Base-by-base conservation (phyloP, 352 stramenopile genomes). In the Phytophthora cajani region DNA sequence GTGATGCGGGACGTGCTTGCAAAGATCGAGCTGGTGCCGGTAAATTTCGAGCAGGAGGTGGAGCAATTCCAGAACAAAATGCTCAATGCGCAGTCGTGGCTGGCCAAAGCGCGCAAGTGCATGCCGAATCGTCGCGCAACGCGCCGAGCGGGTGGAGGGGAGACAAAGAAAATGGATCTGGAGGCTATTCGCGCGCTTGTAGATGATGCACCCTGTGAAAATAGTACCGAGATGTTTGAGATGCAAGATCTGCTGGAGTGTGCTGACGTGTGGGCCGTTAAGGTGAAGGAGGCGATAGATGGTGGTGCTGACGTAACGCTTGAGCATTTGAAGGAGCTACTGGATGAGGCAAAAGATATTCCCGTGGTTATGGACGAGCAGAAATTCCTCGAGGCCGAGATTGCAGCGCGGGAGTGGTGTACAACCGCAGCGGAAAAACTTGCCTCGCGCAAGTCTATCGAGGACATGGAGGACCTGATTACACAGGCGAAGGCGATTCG, bases 281-380 rank as follows among this genome's bases (percentile, higher is more conserved):
- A 92, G 54, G 88, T 97, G 19, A 88, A 87, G 38, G 59, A 78
- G 7, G 88, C 89, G n/a, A 92, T 97, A 44, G 85, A 93, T 68
- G 81, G 81, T 32, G 85, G 80, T 23, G 78, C 80, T 10, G 85
- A 93, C 55, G 86, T 95, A 5, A 69, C 84, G 1, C 61, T 97
- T n/a, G 67, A 81, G 11, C 78, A 82, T n/a, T 51, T 97, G 23
- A 91, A 92, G 40, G 87, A 94, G 9, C 78, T 95, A 1, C 66
- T 91, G 59, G 84, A 93, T 36, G 89, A 95, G 69, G 88, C 85
- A 0, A 85, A 83, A 47, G 87, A 93, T 9, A 95, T 97, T 74
- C 89, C 89, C n/a, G 86, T 97, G 25, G 72, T 95, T 6, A 95
- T 97, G 89, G 89, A 95, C n/a, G 88, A 95, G 46, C 85, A 91